Conservation (phyloP, 2,329 filamentous ascomycete genomes). For the Penicillium sp. region DNA sequence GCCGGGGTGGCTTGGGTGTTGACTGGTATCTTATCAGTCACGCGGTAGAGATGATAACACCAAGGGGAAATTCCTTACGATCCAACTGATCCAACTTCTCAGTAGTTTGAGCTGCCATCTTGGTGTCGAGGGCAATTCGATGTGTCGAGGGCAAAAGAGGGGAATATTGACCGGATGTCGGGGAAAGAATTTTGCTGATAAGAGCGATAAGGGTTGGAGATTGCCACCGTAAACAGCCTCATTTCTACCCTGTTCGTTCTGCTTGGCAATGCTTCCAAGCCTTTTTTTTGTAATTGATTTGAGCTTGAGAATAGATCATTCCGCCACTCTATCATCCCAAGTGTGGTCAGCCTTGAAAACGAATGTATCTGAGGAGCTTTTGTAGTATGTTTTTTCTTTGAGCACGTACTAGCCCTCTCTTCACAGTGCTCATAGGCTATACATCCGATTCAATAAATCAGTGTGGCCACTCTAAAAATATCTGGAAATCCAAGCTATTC, state of each 20-base stretch:
- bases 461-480: neutral
- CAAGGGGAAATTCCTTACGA: slow-evolving; percentile 30
- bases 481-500: too few relatives aligned
- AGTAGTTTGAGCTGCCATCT: slow-evolving; percentile 46
- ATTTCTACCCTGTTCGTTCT: too few relatives aligned
- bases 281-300: too few relatives aligned
- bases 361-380: too few relatives aligned
- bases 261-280: too few relatives aligned
- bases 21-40: slow-evolving; percentile 36
- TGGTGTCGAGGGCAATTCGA: slow-evolving; percentile 22
- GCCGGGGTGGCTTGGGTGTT: slow-evolving; percentile 39
- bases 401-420: too few relatives aligned
- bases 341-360: too few relatives aligned
- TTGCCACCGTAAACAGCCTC: neutral
- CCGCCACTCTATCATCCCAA: too few relatives aligned
- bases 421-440: too few relatives aligned
- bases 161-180: slow-evolving; percentile 21
- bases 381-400: too few relatives aligned
- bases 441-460: too few relatives aligned
- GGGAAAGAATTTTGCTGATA: slow-evolving; percentile 30
- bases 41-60: neutral
- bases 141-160: slow-evolving; percentile 20
- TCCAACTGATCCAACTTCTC: slow-evolving; percentile 45
- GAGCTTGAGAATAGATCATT: too few relatives aligned
- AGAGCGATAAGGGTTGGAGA: slow-evolving; percentile 17